Percentiles rank a stretch among this genome's conserved stretches.
Evolutionary conservation across 1,139 yeast genomes (phyloP).

Genomic region (Suhomyces panamericanus): DNA sequence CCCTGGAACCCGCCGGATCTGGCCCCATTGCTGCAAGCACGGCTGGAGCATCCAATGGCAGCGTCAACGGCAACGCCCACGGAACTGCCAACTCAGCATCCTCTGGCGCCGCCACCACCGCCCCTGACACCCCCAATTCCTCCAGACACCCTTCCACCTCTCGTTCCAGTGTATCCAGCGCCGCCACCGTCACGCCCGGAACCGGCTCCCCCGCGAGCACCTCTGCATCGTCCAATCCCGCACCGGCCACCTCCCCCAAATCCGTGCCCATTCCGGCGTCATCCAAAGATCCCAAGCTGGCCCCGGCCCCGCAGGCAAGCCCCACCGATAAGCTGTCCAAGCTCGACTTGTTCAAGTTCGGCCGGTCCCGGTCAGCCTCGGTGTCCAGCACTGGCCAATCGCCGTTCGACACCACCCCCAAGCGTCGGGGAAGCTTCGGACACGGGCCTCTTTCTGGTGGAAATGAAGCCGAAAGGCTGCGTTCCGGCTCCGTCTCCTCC

Average conservation of each 20-base stretch:
- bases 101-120: neutral
- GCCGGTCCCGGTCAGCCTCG: slow-evolving; percentile 30
- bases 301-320: slow-evolving; percentile 2
- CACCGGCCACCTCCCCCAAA: neutral
- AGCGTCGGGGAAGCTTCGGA: slow-evolving; percentile 21
- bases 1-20: neutral
- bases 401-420: slow-evolving; percentile 1
- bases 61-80: neutral
- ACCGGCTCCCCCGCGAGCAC: neutral
- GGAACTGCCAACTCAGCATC: neutral
- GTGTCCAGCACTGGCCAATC: slow-evolving; percentile 20
- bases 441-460: neutral
- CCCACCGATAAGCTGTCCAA: slow-evolving; percentile 19
- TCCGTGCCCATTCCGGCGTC: slow-evolving; percentile 10
- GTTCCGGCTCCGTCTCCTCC: slow-evolving; percentile 6
- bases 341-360: slow-evolving; percentile 28
- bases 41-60: neutral
- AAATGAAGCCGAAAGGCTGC: neutral
- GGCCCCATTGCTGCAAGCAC: neutral
- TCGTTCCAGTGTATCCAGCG: slow-evolving; percentile 5
- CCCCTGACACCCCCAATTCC: neutral
- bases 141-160: neutral
- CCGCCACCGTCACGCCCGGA: too few relatives aligned
- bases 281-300: slow-evolving; percentile 3
- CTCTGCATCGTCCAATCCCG: neutral